Evolutionary conservation across 768 basidiomycete genomes (phyloP).

Genomic region (Termitomyces eurrhizus): DNA sequence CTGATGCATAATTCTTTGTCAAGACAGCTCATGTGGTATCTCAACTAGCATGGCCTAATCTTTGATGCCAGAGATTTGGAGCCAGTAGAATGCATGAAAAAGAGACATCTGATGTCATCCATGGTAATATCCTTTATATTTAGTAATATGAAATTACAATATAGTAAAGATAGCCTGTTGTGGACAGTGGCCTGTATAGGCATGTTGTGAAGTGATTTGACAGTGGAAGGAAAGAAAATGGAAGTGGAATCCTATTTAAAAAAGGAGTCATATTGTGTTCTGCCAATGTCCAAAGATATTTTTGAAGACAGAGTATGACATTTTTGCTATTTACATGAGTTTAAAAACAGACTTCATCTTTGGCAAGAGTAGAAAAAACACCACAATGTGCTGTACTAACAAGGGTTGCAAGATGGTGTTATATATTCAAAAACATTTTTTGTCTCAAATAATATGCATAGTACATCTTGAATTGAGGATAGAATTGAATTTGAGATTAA

Average conservation of each 20-base stretch:
- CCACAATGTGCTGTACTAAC: no score
- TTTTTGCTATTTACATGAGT: not conserved
- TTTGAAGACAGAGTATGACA: not conserved
- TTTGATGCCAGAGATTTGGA: not conserved
- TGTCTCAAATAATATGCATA: no score
- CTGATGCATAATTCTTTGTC: not conserved
- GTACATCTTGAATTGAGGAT: no score
- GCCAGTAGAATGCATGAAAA: not conserved
- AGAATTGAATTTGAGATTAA: no score
- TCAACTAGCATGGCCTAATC: not conserved
- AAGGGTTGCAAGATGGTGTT: no score
- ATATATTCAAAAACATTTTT: no score
- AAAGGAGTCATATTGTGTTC: conserved; percentile 4
- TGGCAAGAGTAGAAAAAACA: not conserved
- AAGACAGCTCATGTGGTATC: not conserved
- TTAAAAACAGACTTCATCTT: conserved; percentile 11
- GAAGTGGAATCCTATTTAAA: not conserved
- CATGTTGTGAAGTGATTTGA: no score
- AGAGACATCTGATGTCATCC: not conserved
- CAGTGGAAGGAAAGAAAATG: not conserved
- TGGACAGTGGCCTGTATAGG: not conserved
- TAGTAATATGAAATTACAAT: not conserved
- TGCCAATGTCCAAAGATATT: conserved; percentile 4
- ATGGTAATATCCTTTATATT: no score
- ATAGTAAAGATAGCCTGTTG: not conserved